These are phyloP conservation scores for Ambrosia trifida DNA, from an alignment of 129 eudicot genomes.

Conservation along the genomic window DNA sequence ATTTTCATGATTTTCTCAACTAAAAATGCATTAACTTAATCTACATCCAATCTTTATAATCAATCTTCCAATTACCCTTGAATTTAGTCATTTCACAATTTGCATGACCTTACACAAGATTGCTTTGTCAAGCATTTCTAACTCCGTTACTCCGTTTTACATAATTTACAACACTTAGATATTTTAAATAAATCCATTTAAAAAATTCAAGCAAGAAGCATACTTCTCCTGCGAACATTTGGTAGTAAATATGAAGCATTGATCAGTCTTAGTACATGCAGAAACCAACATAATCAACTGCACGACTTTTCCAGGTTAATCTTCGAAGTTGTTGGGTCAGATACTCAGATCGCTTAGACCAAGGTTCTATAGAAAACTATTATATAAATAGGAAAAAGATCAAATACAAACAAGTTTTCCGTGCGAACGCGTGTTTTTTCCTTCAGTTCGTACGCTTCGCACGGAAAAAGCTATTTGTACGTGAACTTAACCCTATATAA, in stretches of 20 bases:
- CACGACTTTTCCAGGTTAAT: conserved; percentile 16
- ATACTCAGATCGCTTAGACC: background rate
- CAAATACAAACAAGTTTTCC: too few species aligned
- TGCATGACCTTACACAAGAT: background rate
- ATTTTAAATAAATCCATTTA: background rate
- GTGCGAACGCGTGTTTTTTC: too few species aligned
- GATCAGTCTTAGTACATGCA: background rate
- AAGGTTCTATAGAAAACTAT: background rate
- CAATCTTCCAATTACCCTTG: conserved; percentile 3
- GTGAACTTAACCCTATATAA: too few species aligned
- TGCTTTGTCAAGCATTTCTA: background rate
- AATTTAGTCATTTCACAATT: conserved; percentile 4
- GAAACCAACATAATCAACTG: background rate
- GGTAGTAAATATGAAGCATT: background rate
- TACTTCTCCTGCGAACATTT: conserved; percentile 5
- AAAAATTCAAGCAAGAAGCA: background rate
- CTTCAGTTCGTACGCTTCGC: too few species aligned
- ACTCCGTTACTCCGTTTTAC: background rate
- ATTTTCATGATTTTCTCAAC: too few species aligned
- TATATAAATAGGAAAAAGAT: too few species aligned
- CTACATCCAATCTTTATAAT: background rate
- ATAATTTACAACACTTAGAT: background rate
- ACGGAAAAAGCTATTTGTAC: too few species aligned
- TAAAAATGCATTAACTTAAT: background rate
- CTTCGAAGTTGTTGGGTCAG: background rate